Percentiles rank a stretch among this genome's conserved stretches.
Evolutionary conservation across 331 rosid species (phyloP).

Genomic region (Arachis monticola): DNA sequence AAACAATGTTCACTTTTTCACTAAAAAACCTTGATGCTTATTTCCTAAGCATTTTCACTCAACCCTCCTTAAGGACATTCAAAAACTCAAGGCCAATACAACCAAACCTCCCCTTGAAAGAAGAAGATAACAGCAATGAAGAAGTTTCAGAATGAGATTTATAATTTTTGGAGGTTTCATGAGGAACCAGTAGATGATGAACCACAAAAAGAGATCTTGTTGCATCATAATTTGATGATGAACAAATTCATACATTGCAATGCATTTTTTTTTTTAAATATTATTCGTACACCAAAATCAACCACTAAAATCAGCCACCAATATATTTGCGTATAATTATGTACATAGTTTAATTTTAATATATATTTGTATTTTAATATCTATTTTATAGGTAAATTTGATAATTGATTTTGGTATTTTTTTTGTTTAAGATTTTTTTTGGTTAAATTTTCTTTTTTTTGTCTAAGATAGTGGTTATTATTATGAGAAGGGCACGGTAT

Average conservation of each 20-base stretch:
- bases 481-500: no score
- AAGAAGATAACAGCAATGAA: conserved; percentile 32
- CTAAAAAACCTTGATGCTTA: conserved; percentile 17
- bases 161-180: neutral
- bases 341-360: no score
- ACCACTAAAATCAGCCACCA: no score
- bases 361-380: no score
- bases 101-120: conserved; percentile 26
- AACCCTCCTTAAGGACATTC: neutral
- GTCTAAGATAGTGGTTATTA: no score
- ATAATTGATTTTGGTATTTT: no score
- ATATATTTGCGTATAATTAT: no score
- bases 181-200: neutral
- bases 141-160: conserved; percentile 35
- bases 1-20: no score
- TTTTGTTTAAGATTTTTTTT: no score
- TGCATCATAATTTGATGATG: neutral
- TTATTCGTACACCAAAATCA: no score
- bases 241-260: conserved; percentile 12
- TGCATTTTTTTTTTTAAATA: neutral
- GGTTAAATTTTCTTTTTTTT: no score
- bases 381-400: no score
- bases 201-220: conserved; percentile 8
- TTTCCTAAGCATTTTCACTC: conserved; percentile 26
- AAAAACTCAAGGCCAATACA: neutral